Evolutionary conservation across 2,329 filamentous ascomycete species (phyloP).

Genomic region (Didymella segeticola): DNA sequence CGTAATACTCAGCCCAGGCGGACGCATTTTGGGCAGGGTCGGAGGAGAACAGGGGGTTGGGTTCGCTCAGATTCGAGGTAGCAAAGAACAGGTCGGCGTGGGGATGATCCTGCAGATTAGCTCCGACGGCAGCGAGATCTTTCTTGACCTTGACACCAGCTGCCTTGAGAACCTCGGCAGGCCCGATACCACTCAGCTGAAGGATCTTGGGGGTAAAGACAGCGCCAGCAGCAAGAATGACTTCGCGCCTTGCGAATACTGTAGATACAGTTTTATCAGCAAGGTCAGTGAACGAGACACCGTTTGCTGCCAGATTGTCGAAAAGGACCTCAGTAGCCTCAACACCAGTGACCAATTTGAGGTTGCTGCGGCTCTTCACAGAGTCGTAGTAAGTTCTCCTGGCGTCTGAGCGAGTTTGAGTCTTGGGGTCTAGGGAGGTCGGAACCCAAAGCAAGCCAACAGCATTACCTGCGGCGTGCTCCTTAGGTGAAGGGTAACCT

Average conservation of each 20-base stretch:
- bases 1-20: constrained; percentile 38
- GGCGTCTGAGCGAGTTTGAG: constrained; percentile 11
- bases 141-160: constrained; percentile 21
- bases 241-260: constrained; percentile 47
- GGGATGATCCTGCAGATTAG: constrained; percentile 30
- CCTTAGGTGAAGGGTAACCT: constrained; percentile 10
- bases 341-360: constrained; percentile 14
- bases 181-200: constrained; percentile 32
- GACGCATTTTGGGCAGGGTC: constrained; percentile 42
- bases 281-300: constrained; percentile 15
- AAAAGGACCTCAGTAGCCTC: constrained; percentile 17
- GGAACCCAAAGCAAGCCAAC: constrained; percentile 38
- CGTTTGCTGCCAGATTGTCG: constrained; percentile 7
- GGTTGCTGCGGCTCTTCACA: constrained; percentile 15
- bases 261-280: neutral
- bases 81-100: constrained; percentile 20
- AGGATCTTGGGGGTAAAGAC: constrained; percentile 63
- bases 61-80: constrained; percentile 21
- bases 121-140: constrained; percentile 28
- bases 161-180: constrained; percentile 25
- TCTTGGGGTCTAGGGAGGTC: constrained; percentile 22
- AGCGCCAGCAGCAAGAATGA: constrained; percentile 66
- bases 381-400: constrained; percentile 24
- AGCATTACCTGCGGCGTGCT: constrained; percentile 20
- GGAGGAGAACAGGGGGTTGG: constrained; percentile 27